These are phyloP conservation scores for Achaetomiella virescens DNA, from an alignment of 495 filamentous ascomycete genomes.

Conservation along the genomic window DNA sequence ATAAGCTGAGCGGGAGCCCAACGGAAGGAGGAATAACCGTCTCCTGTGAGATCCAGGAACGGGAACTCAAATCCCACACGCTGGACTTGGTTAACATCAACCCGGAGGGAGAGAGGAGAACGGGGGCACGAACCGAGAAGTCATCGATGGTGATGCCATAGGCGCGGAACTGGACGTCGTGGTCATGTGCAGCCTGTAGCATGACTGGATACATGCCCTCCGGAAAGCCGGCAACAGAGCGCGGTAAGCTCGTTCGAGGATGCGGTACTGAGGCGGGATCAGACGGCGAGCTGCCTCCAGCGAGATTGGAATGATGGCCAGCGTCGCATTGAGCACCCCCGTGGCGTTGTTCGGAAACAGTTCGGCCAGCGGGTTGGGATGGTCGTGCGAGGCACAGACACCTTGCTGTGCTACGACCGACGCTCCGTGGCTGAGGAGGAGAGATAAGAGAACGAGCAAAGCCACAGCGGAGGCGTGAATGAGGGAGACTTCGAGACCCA, in stretches of 20 bases:
- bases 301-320: conserved; percentile 37
- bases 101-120: not conserved
- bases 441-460: conserved; percentile 21
- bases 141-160: conserved; percentile 34
- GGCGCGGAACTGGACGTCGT: conserved; percentile 34
- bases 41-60: conserved; percentile 34
- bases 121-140: conserved; percentile 32
- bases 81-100: conserved; percentile 19
- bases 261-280: conserved; percentile 33
- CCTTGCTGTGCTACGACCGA: conserved; percentile 18
- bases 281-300: conserved; percentile 28
- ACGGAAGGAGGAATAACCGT: conserved; percentile 35
- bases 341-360: conserved; percentile 34
- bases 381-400: conserved; percentile 33
- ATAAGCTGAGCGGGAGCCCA: conserved; percentile 39
- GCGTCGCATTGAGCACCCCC: conserved; percentile 38
- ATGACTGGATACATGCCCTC: conserved; percentile 41
- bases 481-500: conserved; percentile 22
- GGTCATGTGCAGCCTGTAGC: conserved; percentile 40
- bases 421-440: conserved; percentile 21
- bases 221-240: conserved; percentile 35
- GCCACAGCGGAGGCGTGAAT: conserved; percentile 21
- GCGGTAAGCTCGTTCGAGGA: conserved; percentile 36
- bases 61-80: conserved; percentile 42
- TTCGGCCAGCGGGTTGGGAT: conserved; percentile 31